Evolutionary conservation across 352 stramenopile genomes (phyloP), one percentile per base, ranked within the genome.

Genomic region (Phytopythium chamaehyphon): DNA sequence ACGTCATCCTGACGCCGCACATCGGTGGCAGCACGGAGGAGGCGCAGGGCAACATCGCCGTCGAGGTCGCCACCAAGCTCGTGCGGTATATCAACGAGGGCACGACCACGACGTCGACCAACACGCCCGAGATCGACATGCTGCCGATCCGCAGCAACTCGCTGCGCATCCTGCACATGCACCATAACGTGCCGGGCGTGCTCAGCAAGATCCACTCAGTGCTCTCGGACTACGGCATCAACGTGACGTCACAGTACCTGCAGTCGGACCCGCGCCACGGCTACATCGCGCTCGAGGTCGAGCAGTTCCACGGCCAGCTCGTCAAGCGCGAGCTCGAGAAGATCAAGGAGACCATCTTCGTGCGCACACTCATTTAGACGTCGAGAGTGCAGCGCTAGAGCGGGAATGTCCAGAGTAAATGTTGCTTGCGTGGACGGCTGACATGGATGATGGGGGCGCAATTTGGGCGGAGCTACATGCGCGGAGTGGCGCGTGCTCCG

Each of bases 21-120:
- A 94, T 98, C 58, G 96, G 96, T 44, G 96, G 94, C 18, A 97
- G 86, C 48, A 98, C 96, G 10, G 91, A 96, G 61, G 96, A 98
- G 68, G 94, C 96, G 1, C 93, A 98, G 76, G 91, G 95, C 26
- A 93, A 93, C 64, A 91, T 93, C 54, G 83, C 83, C 11, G 78
- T 89, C 23, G 82, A 93, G 60, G 82, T 93, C 26, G 79, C 82
- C 5, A 80, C 64, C 12, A 93, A 93, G 53, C 61, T 93, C 21
- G 77, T 93, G 58, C 82, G 79, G 16, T 93, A 88, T 64, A 74
- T 93, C 23, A 90, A 93, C 67, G 69, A 88, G 26, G 82, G 82
- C 50, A 83, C 79, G 65, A 93, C 79, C 22, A 88, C 74, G 14
- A 89, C 77, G 45, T 87, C 76, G 45, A 81, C 69, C 35, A 93